Conservation (phyloP, 2,329 filamentous ascomycete species). For the Alternaria solani region DNA sequence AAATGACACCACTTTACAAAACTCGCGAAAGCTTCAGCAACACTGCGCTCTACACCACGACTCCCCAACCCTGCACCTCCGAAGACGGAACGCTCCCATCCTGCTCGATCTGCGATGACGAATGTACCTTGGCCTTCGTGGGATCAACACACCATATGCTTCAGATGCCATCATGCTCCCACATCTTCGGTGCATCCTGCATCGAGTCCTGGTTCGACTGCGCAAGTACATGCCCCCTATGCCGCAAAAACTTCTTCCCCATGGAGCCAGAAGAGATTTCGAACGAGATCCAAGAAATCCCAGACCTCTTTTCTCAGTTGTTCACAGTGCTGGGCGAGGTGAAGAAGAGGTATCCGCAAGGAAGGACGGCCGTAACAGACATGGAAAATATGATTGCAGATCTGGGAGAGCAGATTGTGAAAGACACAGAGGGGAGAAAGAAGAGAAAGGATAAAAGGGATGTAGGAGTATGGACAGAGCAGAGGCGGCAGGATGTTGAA, state of each 20-base stretch:
- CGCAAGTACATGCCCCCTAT: background rate
- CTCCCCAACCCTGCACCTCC: no score
- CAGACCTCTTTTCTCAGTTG: background rate
- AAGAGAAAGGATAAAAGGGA: background rate
- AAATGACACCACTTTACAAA: background rate
- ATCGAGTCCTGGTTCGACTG: constrained; percentile 4
- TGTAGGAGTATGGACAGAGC: background rate
- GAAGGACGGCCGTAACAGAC: background rate
- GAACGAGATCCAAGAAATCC: background rate
- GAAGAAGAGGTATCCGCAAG: constrained; percentile 1
- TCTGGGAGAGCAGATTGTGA: background rate
- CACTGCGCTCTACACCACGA: background rate
- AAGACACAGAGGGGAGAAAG: background rate
- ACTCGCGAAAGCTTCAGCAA: constrained; percentile 1
- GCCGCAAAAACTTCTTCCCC: background rate
- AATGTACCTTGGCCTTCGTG: background rate
- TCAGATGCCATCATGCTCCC: background rate
- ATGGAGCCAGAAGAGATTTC: background rate
- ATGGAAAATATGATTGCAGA: background rate
- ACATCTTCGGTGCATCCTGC: constrained; percentile 3
- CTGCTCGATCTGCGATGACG: background rate
- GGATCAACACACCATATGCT: background rate
- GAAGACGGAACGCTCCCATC: background rate
- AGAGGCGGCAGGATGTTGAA: background rate
- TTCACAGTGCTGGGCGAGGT: background rate